phyloP scores from a whole-genome alignment of 192 early-diverging fungal genomes.

The Umbelopsis sp. region DNA sequence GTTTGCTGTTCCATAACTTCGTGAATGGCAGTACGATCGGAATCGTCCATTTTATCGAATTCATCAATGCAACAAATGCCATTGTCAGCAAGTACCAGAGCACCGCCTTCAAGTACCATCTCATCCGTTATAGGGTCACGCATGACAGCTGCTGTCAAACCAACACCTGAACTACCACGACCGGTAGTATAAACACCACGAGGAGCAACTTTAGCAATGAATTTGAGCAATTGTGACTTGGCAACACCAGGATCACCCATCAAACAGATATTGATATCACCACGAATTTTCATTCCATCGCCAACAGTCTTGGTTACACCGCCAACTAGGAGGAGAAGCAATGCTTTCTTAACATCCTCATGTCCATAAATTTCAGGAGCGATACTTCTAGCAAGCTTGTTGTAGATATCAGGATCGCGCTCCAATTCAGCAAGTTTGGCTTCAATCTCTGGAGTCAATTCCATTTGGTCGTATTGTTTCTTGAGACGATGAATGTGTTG shows the following conservation, averaged over 20 bases:
- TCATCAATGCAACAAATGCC: slow-evolving; percentile 99
- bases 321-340: slow-evolving; percentile 84
- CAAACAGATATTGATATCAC: slow-evolving; percentile 95
- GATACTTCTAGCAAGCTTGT: slow-evolving; percentile 72
- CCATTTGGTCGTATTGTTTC: slow-evolving; percentile 89
- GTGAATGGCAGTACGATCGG: slow-evolving; percentile 95
- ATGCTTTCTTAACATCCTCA: slow-evolving; percentile 91
- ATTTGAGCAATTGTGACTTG: slow-evolving; percentile 96
- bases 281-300: slow-evolving; percentile 96
- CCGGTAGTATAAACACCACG: slow-evolving; percentile 98
- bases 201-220: slow-evolving; percentile 91
- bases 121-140: slow-evolving; percentile 93
- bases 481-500: slow-evolving; percentile 87
- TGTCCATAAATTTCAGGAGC: slow-evolving; percentile 93
- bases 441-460: slow-evolving; percentile 54
- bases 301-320: slow-evolving; percentile 76
- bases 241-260: slow-evolving; percentile 99
- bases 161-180: slow-evolving; percentile 92
- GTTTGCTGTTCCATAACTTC: slow-evolving; percentile 99
- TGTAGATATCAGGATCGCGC: slow-evolving; percentile 75
- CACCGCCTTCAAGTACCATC: slow-evolving; percentile 97
- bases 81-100: slow-evolving; percentile 95
- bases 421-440: slow-evolving; percentile 60
- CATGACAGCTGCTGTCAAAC: slow-evolving; percentile 93
- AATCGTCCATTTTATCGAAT: slow-evolving; percentile 99